Evolutionary conservation across 495 filamentous ascomycete species (phyloP).

Genomic region (Pseudevernia furfuracea): DNA sequence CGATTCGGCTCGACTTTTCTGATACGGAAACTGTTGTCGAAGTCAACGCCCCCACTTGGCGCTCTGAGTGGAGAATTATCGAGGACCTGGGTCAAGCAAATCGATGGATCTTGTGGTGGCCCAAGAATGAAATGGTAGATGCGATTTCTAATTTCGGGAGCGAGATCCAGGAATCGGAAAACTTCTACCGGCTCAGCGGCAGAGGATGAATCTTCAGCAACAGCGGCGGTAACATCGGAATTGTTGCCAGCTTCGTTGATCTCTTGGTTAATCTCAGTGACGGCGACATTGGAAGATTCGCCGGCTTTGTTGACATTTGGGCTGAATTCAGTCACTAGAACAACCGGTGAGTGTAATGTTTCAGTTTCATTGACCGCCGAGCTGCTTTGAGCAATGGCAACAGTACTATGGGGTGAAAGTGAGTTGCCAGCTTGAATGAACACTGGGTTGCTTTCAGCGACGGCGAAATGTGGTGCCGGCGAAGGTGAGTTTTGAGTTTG

Average conservation of each 20-base stretch:
- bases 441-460: background rate
- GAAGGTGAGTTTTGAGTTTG: background rate
- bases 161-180: constrained; percentile 14
- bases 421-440: background rate
- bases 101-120: background rate
- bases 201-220: background rate
- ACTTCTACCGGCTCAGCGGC: background rate
- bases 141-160: constrained; percentile 25
- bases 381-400: background rate
- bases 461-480: no score
- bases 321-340: no score
- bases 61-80: background rate
- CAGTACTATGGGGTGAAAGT: background rate
- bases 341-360: background rate
- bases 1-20: background rate
- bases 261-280: background rate
- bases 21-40: background rate
- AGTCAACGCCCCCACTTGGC: background rate
- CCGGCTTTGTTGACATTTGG: no score
- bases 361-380: background rate
- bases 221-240: background rate
- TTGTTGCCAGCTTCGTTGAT: background rate
- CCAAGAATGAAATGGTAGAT: constrained; percentile 29
- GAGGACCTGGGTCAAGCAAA: background rate
- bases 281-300: no score